Conservation (phyloP, 176 grass and related monocot genomes). For the Oropetium thomaeum region DNA sequence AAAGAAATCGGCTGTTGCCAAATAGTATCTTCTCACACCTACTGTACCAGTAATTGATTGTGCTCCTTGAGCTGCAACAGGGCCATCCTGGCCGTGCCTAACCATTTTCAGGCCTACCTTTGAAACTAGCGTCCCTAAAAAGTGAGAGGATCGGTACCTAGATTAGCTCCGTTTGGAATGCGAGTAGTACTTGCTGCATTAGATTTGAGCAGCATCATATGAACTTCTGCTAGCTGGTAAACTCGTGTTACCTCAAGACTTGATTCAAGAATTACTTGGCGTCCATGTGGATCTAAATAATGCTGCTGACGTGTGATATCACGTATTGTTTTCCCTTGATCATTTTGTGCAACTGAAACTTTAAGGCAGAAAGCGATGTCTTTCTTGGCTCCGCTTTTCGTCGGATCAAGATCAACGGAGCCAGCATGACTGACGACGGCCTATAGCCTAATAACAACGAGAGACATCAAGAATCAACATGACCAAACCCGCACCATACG, state of each 20-base stretch:
- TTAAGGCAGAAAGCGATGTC: conserved; percentile 4
- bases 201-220: not conserved
- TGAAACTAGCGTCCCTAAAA: not conserved
- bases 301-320: not conserved
- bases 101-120: not conserved
- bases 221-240: no score
- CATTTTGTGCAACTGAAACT: conserved; percentile 12
- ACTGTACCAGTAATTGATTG: no score
- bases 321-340: not conserved
- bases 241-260: no score
- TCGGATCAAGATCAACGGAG: conserved; percentile 22
- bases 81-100: not conserved
- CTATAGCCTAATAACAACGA: conserved; percentile 1
- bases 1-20: not conserved
- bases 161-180: not conserved
- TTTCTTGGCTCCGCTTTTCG: not conserved
- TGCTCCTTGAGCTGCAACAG: not conserved
- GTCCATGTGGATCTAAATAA: not conserved
- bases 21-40: not conserved
- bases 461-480: not conserved
- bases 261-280: not conserved
- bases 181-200: not conserved
- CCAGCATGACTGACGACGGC: not conserved
- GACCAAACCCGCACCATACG: not conserved
- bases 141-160: not conserved